phyloP scores from a whole-genome alignment of 164 flowering plant genomes.

The Vitis labrusca region DNA sequence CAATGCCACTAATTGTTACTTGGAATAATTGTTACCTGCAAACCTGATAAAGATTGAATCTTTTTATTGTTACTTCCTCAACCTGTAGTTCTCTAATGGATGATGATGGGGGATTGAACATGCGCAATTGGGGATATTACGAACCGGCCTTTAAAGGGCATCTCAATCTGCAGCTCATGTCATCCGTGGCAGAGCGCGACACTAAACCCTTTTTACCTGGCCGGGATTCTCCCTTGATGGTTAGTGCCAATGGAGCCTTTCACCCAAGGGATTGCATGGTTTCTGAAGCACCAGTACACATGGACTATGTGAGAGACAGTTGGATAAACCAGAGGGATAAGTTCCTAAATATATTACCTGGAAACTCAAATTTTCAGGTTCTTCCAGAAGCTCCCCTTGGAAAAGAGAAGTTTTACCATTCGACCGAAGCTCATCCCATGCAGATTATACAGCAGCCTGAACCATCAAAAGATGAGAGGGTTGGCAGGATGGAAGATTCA shows the following conservation, averaged over 20 bases:
- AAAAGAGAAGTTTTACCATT: no score
- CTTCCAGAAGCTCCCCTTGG: constrained; percentile 37
- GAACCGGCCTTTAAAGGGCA: constrained; percentile 60
- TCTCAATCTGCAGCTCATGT: constrained; percentile 75
- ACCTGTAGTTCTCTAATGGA: constrained; percentile 49
- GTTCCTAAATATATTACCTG: constrained; percentile 46
- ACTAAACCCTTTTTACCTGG: constrained; percentile 50
- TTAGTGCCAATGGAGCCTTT: constrained; percentile 45
- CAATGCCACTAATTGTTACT: neutral
- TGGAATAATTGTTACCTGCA: neutral
- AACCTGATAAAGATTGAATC: neutral
- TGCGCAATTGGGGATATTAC: constrained; percentile 83
- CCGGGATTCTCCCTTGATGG: constrained; percentile 48
- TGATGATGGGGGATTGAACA: constrained; percentile 55
- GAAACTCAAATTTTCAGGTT: constrained; percentile 36
- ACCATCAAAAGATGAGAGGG: constrained; percentile 29
- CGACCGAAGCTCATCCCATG: constrained; percentile 37
- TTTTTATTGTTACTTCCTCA: neutral
- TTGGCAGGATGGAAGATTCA: constrained; percentile 37
- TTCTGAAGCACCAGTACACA: constrained; percentile 40
- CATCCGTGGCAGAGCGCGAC: constrained; percentile 53
- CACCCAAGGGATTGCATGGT: constrained; percentile 49
- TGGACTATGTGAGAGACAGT: constrained; percentile 53
- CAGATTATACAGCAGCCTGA: constrained; percentile 54
- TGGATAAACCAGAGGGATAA: constrained; percentile 67